These are phyloP conservation scores for Axilococcus clingmanii DNA, from an alignment of 139 green algal genomes.

Conservation along the genomic window DNA sequence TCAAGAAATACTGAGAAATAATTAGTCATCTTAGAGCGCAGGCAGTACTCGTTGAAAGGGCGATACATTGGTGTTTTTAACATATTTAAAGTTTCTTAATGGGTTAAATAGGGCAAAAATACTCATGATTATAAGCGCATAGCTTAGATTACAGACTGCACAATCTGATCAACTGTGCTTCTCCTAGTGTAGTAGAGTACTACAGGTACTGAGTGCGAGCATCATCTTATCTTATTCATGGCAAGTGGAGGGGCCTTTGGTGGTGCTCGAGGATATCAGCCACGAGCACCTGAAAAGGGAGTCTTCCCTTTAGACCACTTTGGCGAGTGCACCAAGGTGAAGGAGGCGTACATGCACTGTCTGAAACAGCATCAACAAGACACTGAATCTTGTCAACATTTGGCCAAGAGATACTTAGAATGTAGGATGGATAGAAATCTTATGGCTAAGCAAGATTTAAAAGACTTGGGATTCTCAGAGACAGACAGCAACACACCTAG, in stretches of 20 bases:
- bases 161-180: no score
- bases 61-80: no score
- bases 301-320: conserved; percentile 97
- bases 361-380: conserved; percentile 50
- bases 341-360: conserved; percentile 71
- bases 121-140: no score
- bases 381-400: conserved; percentile 47
- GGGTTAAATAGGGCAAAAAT: no score
- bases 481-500: conserved; percentile 1
- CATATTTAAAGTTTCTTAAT: no score
- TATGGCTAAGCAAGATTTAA: conserved; percentile 67
- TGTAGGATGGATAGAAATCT: conserved; percentile 86
- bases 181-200: no score
- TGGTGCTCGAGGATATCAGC: conserved; percentile 41
- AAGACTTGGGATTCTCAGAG: conserved; percentile 59
- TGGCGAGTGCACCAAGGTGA: conserved; percentile 80
- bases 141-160: no score
- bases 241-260: conserved; percentile 45
- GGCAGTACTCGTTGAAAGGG: no score
- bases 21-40: no score
- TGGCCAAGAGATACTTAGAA: conserved; percentile 72
- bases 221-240: no score
- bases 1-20: no score
- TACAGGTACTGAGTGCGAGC: no score
- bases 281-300: conserved; percentile 85